Conservation (phyloP, 768 basidiomycete genomes). For the Cytidiella melzeri region DNA sequence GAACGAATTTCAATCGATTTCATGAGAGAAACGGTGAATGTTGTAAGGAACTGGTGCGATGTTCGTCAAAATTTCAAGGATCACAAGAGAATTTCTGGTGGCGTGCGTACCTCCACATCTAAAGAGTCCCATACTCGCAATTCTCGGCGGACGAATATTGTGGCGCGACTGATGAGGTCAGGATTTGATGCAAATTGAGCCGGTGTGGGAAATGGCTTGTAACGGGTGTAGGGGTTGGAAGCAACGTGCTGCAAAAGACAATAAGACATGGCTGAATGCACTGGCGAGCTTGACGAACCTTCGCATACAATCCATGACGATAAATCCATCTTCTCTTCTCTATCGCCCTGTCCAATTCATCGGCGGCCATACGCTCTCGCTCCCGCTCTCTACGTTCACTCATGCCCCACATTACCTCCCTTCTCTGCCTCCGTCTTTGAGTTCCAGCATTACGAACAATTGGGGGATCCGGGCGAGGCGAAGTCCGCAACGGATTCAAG, state of each 20-base stretch:
- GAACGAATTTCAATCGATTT: constrained; percentile 90
- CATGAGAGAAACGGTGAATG: constrained; percentile 85
- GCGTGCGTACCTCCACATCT: constrained; percentile 87
- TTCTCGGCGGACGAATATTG: constrained; percentile 77
- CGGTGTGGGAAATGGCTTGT: constrained; percentile 86
- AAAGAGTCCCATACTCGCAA: constrained; percentile 81
- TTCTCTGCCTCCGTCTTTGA: constrained; percentile 29
- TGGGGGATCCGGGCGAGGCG: constrained; percentile 35
- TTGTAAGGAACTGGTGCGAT: constrained; percentile 80
- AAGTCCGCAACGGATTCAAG: constrained; percentile 56
- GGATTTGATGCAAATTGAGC: constrained; percentile 74
- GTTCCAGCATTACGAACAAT: constrained; percentile 21
- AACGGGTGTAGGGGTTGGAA: constrained; percentile 79
- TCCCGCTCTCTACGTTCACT: constrained; percentile 44
- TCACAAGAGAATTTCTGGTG: too few species aligned
- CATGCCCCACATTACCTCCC: constrained; percentile 52
- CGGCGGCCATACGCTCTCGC: constrained; percentile 33
- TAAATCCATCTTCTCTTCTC: constrained; percentile 76
- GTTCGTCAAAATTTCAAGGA: too few species aligned
- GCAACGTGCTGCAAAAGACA: constrained; percentile 68
- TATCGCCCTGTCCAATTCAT: constrained; percentile 73
- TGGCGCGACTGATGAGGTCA: constrained; percentile 70
- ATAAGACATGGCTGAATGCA: constrained; percentile 5
- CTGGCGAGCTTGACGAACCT: constrained; percentile 42
- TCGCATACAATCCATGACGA: constrained; percentile 72